Evolutionary conservation across 768 basidiomycete genomes (phyloP).

Genomic region (Amylocystis lapponica): DNA sequence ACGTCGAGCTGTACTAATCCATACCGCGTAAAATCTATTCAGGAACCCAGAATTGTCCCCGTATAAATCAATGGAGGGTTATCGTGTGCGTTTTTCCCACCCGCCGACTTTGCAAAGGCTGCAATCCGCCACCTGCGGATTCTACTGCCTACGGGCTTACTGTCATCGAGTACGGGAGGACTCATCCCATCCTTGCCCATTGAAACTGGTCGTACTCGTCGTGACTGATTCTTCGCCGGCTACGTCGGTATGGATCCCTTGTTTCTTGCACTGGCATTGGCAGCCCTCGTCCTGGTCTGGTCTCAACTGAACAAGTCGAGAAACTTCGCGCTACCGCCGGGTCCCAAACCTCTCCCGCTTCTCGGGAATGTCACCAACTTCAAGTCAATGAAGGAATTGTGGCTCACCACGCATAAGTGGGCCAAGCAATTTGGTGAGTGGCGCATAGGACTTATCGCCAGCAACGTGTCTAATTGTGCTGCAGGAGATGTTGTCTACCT

Average conservation of each 20-base stretch:
- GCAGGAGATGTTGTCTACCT: slow-evolving; percentile 64
- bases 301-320: slow-evolving; percentile 7
- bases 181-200: too few species aligned
- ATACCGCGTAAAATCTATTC: too few species aligned
- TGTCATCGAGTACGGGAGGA: too few species aligned
- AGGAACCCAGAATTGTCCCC: too few species aligned
- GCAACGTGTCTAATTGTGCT: neutral
- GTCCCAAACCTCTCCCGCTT: slow-evolving; percentile 59
- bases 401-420: slow-evolving; percentile 60
- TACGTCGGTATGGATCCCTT: slow-evolving; percentile 5
- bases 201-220: neutral
- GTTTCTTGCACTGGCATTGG: neutral
- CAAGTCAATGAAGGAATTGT: slow-evolving; percentile 53
- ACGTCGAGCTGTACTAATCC: too few species aligned
- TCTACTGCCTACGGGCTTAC: too few species aligned
- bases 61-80: too few species aligned
- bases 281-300: slow-evolving; percentile 9
- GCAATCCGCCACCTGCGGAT: too few species aligned
- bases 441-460: neutral
- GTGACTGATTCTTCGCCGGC: neutral
- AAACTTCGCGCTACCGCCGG: slow-evolving; percentile 48
- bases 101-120: too few species aligned
- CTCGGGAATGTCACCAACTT: slow-evolving; percentile 63
- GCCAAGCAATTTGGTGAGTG: slow-evolving; percentile 55
- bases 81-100: too few species aligned